Evolutionary conservation across 2,329 filamentous ascomycete genomes (phyloP).

Genomic region (Neofusicoccum ribis): DNA sequence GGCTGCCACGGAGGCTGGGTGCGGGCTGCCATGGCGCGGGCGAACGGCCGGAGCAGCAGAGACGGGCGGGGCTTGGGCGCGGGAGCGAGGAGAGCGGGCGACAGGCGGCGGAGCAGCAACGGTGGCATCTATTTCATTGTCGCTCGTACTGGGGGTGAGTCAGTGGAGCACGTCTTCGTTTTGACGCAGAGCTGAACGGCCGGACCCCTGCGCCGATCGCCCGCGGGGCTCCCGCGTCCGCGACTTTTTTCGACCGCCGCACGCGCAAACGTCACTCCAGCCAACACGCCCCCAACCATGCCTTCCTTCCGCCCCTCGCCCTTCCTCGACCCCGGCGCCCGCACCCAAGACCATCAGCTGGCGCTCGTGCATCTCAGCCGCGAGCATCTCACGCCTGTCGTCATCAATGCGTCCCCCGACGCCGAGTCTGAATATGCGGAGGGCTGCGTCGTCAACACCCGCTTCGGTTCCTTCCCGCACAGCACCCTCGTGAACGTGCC

Average conservation of each 20-base stretch:
- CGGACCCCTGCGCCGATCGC: conserved; percentile 14
- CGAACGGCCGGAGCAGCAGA: conserved; percentile 29
- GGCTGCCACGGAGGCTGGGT: conserved; percentile 42
- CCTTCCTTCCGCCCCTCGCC: conserved; percentile 57
- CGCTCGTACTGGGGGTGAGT: conserved; percentile 8
- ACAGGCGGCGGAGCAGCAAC: conserved; percentile 18
- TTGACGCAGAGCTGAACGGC: conserved; percentile 4
- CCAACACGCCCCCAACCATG: neutral
- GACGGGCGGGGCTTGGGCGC: conserved; percentile 21
- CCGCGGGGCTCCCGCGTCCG: conserved; percentile 10
- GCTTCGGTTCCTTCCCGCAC: conserved; percentile 75
- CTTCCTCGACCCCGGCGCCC: conserved; percentile 71
- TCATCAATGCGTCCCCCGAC: conserved; percentile 44
- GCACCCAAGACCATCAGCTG: conserved; percentile 65
- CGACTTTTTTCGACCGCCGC: conserved; percentile 17
- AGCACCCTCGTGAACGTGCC: conserved; percentile 64
- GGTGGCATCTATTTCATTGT: conserved; percentile 21
- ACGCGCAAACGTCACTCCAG: neutral
- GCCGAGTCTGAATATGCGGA: conserved; percentile 44
- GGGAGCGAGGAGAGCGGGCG: conserved; percentile 24
- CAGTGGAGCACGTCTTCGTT: conserved; percentile 9
- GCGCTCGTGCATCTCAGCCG: conserved; percentile 86
- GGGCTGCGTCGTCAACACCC: conserved; percentile 71
- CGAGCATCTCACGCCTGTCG: conserved; percentile 77
- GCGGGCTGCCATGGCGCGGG: conserved; percentile 32